These are phyloP conservation scores for Sporothrix inflata DNA, from an alignment of 2,329 filamentous ascomycete genomes.

Conservation along the genomic window DNA sequence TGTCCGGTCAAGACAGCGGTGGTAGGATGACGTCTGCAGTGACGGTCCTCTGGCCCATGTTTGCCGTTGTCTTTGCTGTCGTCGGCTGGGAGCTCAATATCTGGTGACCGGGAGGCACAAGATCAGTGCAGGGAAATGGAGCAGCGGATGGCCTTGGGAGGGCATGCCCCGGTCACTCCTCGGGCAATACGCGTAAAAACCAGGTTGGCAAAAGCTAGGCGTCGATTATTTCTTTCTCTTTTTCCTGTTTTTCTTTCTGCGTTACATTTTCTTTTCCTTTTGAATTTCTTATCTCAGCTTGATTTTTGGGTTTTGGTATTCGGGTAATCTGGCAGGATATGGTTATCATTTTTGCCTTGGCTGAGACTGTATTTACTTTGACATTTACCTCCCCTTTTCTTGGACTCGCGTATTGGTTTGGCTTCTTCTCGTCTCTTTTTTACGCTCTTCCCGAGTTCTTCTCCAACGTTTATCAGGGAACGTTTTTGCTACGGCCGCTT, in stretches of 20 bases:
- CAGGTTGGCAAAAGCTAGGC: background rate
- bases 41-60: slow-evolving; percentile 7
- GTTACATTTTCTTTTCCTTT: background rate
- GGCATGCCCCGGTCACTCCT: background rate
- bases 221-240: background rate
- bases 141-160: background rate
- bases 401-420: background rate
- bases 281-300: background rate
- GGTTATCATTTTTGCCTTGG: background rate
- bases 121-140: background rate
- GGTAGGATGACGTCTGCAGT: background rate
- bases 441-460: background rate
- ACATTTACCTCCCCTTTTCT: background rate
- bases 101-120: slow-evolving; percentile 18
- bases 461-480: background rate
- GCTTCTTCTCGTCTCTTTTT: background rate
- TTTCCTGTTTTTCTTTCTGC: background rate
- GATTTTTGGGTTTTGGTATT: background rate
- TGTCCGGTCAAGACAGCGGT: slow-evolving; percentile 34
- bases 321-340: background rate
- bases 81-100: slow-evolving; percentile 17
- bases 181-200: background rate
- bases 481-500: background rate
- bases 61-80: background rate
- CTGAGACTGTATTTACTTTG: background rate